Base-by-base conservation (phyloP, 345 rosid species). In the Pelargonium nanum region DNA sequence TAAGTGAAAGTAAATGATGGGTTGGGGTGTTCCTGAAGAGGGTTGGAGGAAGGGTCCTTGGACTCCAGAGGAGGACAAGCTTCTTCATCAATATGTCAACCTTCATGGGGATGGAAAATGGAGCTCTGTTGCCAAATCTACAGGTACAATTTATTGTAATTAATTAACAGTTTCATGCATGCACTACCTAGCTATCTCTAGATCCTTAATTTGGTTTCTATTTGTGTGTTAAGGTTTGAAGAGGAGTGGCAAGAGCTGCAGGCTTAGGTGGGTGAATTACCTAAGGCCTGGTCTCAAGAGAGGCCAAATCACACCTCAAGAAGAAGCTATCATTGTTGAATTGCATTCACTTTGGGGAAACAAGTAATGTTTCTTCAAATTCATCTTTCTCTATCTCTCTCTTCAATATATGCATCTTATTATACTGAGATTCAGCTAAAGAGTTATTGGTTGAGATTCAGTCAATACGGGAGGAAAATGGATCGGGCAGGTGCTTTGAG, bases 261-360 rank as follows among this genome's bases (percentile, higher is more conserved):
- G 98, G 71, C 80, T 86, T 24, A 81, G 98, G 72, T 88, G 96
- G 98, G 92, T 91, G 73, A 91, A 88, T 73, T 91, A 88, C 77
- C 73, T 86, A 4, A 78, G 92, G 68, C 98, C 95, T 52, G 96
- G 92, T 19, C 86, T 92, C 19, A 88, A 80, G 76, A 85, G 89
- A 78, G 88, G 89, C 53, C 89, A 81, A 28, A 57, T 91, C 53
- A 81, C 96, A 57, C 95, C 95, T 65, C 90, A 77, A 22, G 98
- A 92, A 50, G 95, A 88, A 78, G 87, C 82, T 57, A 85, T 88
- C 59, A 86, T 92, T 51, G 74, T 86, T 67, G 95, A 92, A 59
- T 68, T 92, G 40, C 96, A 92, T 70, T 81, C 91, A 24, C 65
- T 84, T 15, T 86, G 95, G 96, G 96, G 96, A 10, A 88, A 92